Percentiles rank a stretch among this genome's conserved stretches.
Conservation (phyloP, 2,329 filamentous ascomycete genomes). For the Penicillium sp. region DNA sequence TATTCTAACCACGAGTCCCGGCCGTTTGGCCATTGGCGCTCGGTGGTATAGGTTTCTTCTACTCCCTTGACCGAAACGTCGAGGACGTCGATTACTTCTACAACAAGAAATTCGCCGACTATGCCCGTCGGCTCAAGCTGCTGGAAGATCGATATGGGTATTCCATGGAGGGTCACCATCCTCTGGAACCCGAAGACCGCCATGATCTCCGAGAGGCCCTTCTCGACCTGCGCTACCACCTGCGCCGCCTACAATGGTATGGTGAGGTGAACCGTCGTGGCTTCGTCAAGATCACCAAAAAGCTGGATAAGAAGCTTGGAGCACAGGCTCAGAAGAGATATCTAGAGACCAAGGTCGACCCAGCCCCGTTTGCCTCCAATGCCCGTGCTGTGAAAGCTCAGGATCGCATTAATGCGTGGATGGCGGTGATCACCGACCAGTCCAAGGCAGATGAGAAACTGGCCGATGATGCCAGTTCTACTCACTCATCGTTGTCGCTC, state of each 20-base stretch:
- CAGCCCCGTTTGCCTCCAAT: slow-evolving; percentile 79
- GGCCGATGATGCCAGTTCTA: slow-evolving; percentile 68
- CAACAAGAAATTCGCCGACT: slow-evolving; percentile 88
- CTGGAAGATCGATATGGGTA: slow-evolving; percentile 83
- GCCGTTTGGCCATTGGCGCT: slow-evolving; percentile 4
- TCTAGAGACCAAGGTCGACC: slow-evolving; percentile 82
- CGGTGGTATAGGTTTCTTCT: slow-evolving; percentile 74
- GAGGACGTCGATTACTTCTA: slow-evolving; percentile 96
- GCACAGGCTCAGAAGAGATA: slow-evolving; percentile 77
- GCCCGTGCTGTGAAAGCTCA: slow-evolving; percentile 52
- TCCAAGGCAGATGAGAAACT: slow-evolving; percentile 62
- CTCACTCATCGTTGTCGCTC: slow-evolving; percentile 63
- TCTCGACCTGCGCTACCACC: slow-evolving; percentile 76
- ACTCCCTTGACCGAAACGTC: slow-evolving; percentile 89
- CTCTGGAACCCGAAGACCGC: slow-evolving; percentile 78
- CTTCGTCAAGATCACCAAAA: slow-evolving; percentile 98
- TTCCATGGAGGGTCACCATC: slow-evolving; percentile 60
- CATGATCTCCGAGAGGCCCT: slow-evolving; percentile 88
- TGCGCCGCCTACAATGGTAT: slow-evolving; percentile 95
- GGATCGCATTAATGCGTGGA: slow-evolving; percentile 79
- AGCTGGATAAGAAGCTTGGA: slow-evolving; percentile 89
- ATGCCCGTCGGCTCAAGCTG: slow-evolving; percentile 73
- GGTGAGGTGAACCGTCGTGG: slow-evolving; percentile 92
- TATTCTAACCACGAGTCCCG: slow-evolving; percentile 23
- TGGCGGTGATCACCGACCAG: slow-evolving; percentile 58